A percentile compares a stretch with the other conserved stretches of the same genome.
phyloP scores from a whole-genome alignment of 768 basidiomycete species.

The Lepiota venenata region DNA sequence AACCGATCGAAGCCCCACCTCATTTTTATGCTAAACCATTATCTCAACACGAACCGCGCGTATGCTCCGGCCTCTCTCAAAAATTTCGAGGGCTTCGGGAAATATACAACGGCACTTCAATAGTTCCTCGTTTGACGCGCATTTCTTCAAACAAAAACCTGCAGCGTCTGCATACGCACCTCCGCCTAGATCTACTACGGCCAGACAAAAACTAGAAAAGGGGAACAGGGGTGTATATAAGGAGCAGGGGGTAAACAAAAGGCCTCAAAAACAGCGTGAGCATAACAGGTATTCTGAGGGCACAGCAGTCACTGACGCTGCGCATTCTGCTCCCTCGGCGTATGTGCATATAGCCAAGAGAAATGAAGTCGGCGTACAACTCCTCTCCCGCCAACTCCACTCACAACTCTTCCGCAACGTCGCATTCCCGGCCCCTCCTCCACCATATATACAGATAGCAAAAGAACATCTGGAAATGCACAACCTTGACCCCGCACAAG shows the following conservation, averaged over 20 bases:
- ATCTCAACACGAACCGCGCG: background rate
- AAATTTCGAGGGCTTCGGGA: background rate
- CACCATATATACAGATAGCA: conserved; percentile 69
- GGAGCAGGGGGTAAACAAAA: background rate
- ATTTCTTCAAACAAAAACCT: conserved; percentile 6
- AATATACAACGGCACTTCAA: background rate
- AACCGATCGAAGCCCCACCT: background rate
- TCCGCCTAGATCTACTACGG: background rate
- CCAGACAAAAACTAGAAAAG: background rate
- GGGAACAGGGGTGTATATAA: background rate
- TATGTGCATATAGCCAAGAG: conserved; percentile 48
- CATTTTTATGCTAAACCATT: background rate
- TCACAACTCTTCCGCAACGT: conserved; percentile 75
- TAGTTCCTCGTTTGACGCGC: conserved; percentile 1
- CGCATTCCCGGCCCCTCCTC: conserved; percentile 58
- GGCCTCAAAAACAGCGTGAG: background rate
- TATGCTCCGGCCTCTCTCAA: conserved; percentile 8
- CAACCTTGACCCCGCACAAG: conserved; percentile 74
- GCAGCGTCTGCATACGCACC: background rate
- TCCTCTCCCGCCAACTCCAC: conserved; percentile 80
- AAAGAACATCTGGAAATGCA: conserved; percentile 79
- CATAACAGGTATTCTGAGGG: background rate
- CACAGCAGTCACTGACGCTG: background rate
- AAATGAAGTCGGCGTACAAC: conserved; percentile 91
- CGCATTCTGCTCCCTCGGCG: background rate